Evolutionary conservation across 164 flowering plant species (phyloP).

Genomic region (Dillenia suffruticosa): DNA sequence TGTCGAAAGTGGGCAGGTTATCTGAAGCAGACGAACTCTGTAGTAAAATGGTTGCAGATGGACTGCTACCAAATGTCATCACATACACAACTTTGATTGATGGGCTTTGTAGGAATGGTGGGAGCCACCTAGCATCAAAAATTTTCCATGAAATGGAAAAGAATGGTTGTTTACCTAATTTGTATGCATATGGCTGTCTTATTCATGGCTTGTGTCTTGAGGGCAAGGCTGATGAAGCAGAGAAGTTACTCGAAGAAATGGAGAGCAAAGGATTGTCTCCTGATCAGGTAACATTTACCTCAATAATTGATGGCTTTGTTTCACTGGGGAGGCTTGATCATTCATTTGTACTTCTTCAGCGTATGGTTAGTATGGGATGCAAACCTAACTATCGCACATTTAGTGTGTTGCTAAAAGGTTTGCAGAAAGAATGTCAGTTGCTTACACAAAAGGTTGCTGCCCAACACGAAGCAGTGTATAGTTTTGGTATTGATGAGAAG

Average conservation of each 20-base stretch:
- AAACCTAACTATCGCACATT: slow-evolving; percentile 69
- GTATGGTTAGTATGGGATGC: slow-evolving; percentile 47
- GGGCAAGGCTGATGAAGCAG: slow-evolving; percentile 62
- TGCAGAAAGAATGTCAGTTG: slow-evolving; percentile 42
- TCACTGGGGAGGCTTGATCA: slow-evolving; percentile 48
- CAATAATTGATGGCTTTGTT: slow-evolving; percentile 69
- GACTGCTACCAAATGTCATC: slow-evolving; percentile 59
- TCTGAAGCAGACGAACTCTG: slow-evolving; percentile 41
- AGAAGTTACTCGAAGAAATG: slow-evolving; percentile 54
- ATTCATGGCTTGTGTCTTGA: slow-evolving; percentile 67
- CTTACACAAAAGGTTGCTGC: slow-evolving; percentile 28
- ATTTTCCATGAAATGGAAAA: slow-evolving; percentile 56
- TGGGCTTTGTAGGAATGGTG: slow-evolving; percentile 59
- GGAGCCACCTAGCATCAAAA: slow-evolving; percentile 49
- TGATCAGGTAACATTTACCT: slow-evolving; percentile 60
- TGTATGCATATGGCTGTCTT: slow-evolving; percentile 56
- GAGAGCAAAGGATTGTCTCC: slow-evolving; percentile 45
- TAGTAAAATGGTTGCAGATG: slow-evolving; percentile 41
- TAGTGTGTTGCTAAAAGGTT: slow-evolving; percentile 56
- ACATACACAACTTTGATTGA: slow-evolving; percentile 72
- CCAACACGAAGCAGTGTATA: slow-evolving; percentile 24
- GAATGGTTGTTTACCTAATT: slow-evolving; percentile 47
- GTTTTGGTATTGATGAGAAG: slow-evolving; percentile 17
- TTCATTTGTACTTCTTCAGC: slow-evolving; percentile 50
- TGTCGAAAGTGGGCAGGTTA: slow-evolving; percentile 36